A percentile compares a stretch with the other conserved stretches of the same genome.
Conservation (phyloP, 768 basidiomycete species). For the Termitomyces sp. region DNA sequence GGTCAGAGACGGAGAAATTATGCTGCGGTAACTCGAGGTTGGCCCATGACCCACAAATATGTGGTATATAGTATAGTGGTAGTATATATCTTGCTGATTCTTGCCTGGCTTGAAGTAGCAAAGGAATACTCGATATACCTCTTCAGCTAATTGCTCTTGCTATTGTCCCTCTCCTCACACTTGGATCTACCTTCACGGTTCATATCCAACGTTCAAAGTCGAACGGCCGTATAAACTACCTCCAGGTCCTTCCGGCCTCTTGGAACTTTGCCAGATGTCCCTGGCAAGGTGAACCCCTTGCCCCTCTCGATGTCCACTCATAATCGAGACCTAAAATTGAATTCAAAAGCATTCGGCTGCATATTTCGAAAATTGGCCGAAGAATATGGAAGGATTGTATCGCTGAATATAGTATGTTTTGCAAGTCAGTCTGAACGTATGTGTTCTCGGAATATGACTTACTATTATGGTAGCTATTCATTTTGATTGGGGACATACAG, state of each 20-base stretch:
- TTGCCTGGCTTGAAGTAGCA: background rate
- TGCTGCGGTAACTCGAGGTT: too few species aligned
- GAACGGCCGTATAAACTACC: background rate
- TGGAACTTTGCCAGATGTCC: background rate
- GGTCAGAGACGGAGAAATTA: too few species aligned
- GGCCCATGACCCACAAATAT: too few species aligned
- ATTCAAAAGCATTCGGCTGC: background rate
- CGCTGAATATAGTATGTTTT: background rate
- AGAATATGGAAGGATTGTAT: background rate
- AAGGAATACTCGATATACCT: background rate
- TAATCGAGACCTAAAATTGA: background rate
- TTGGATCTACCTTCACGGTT: background rate
- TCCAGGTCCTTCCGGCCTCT: background rate
- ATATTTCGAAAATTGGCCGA: background rate
- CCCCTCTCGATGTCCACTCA: too few species aligned
- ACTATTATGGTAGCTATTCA: background rate
- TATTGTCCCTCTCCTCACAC: background rate
- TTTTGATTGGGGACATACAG: background rate
- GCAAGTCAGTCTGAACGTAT: background rate
- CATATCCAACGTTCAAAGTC: background rate
- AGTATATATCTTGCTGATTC: background rate
- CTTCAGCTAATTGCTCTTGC: background rate
- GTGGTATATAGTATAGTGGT: background rate
- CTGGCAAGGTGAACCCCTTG: background rate
- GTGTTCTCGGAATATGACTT: too few species aligned